These are phyloP conservation scores for Vitis hybrid DNA, from an alignment of 177 flowering plant species.

Conservation along the genomic window DNA sequence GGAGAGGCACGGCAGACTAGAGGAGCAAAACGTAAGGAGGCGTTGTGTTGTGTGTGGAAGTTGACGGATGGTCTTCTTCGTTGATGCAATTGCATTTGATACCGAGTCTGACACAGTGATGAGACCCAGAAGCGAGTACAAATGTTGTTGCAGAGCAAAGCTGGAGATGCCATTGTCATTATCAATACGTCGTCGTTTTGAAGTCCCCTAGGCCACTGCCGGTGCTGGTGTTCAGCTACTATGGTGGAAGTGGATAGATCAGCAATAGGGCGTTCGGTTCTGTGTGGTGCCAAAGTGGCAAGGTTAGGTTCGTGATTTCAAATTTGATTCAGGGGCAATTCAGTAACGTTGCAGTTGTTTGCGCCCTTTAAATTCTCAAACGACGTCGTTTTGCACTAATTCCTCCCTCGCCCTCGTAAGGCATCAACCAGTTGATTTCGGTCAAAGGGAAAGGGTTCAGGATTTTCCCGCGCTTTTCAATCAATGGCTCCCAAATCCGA, in stretches of 20 bases:
- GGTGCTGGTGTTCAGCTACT: neutral
- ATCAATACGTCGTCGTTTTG: neutral
- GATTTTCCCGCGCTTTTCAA: conserved; percentile 33
- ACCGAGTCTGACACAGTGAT: neutral
- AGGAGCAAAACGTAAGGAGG: neutral
- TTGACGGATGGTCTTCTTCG: neutral
- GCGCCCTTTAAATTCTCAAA: too few relatives aligned
- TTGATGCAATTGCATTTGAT: neutral
- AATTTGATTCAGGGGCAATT: too few relatives aligned
- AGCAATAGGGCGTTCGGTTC: too few relatives aligned
- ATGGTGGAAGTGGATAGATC: neutral
- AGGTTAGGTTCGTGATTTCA: too few relatives aligned
- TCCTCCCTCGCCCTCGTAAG: too few relatives aligned
- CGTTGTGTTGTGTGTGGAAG: neutral
- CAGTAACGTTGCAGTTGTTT: too few relatives aligned
- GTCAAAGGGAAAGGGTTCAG: neutral
- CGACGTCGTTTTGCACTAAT: too few relatives aligned
- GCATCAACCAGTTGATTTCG: too few relatives aligned
- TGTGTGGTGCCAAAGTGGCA: too few relatives aligned
- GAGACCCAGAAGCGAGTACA: neutral
- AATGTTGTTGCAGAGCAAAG: conserved; percentile 12
- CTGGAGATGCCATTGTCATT: conserved; percentile 7
- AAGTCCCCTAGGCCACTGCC: neutral
- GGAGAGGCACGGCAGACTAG: conserved; percentile 21
- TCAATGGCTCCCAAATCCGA: conserved; percentile 71